Percentiles rank a stretch among this genome's conserved stretches.
These are phyloP conservation scores for Backusella morwellensis DNA, from an alignment of 192 early-diverging fungal species.

Conservation along the genomic window DNA sequence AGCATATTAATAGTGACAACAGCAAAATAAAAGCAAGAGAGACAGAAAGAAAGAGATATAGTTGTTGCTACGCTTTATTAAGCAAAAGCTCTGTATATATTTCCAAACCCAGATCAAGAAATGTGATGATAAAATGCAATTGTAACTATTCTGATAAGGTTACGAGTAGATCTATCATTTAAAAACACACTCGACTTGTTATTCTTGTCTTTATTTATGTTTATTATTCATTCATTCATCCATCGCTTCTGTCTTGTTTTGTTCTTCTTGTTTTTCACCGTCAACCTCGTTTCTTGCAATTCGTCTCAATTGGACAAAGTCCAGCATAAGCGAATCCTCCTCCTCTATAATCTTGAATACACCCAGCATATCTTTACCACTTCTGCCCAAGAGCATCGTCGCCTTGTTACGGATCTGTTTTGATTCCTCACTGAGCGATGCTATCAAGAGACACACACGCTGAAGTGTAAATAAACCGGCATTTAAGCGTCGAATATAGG, in stretches of 20 bases:
- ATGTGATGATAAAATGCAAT: neutral
- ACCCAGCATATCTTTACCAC: slow-evolving; percentile 13
- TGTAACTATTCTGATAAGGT: too few species aligned
- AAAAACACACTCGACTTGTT: neutral
- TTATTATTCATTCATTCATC: neutral
- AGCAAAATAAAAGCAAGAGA: too few species aligned
- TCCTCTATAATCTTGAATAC: slow-evolving; percentile 24
- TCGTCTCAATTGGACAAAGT: slow-evolving; percentile 18
- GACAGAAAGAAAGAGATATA: too few species aligned
- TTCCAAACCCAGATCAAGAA: neutral
- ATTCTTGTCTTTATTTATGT: neutral
- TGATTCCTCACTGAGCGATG: slow-evolving; percentile 61
- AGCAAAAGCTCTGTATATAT: neutral
- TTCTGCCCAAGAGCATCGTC: slow-evolving; percentile 18
- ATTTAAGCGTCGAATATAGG: slow-evolving; percentile 68
- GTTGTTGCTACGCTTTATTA: too few species aligned
- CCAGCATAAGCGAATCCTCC: slow-evolving; percentile 18
- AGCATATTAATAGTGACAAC: neutral
- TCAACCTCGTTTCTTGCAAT: slow-evolving; percentile 15
- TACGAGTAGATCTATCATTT: neutral
- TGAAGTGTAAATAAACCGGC: slow-evolving; percentile 84
- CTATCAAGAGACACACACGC: slow-evolving; percentile 65
- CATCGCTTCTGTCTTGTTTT: neutral
- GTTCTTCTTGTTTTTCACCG: neutral
- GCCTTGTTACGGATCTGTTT: slow-evolving; percentile 4